Base-by-base conservation (phyloP, 2,329 filamentous ascomycete genomes). In the Neonectria magnoliae region DNA sequence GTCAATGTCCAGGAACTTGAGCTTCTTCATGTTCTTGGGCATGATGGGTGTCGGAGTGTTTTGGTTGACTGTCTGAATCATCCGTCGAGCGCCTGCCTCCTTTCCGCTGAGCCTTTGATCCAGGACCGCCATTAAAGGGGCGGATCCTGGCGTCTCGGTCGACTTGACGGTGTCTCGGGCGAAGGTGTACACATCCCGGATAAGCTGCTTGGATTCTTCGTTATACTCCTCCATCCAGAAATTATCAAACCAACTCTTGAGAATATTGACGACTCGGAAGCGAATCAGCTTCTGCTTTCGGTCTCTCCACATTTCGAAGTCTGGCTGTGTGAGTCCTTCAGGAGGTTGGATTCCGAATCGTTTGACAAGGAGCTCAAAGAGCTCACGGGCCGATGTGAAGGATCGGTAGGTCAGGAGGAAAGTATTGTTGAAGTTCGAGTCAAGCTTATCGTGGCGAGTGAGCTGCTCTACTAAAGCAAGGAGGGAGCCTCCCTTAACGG, bases 1-100 rank as follows among this genome's bases (percentile, higher is more conserved):
- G 76, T 99, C 96, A 72, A 99, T 98, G 76, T 99, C 96, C 60
- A 98, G 82, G 81, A 99, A 98, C 80, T 98, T 99, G 72, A 99
- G 87, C 81, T 98, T 99, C 87, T 96, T 98, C 94, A 99, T 97
- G 78, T 98, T 98, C 86, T 97, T 98, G 1, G 96, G 96, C 78
- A 98, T 89, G 76, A 98, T 98, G 1, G 96, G 93, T 38, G 91
- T 83, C 4, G 96, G 95, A 1, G 93, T 92, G 67, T 93, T 91
- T 72, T 91, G 90, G 76, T 90, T 95, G 68, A 96, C 84, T 0
- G 94, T 98, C 67, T 96, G 90, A 18, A 99, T 90, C 76, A 99
- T 87, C 36, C 93, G 90, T 76, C 97, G 94, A 10, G 91, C 91
- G 20, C 93, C 91, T 16, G 91, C 91, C 70, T 98, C 96, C 76